Evolutionary conservation across 148 eudicot species (phyloP), one percentile per base, ranked within the genome.

Genomic region (Suaeda aralocaspica): DNA sequence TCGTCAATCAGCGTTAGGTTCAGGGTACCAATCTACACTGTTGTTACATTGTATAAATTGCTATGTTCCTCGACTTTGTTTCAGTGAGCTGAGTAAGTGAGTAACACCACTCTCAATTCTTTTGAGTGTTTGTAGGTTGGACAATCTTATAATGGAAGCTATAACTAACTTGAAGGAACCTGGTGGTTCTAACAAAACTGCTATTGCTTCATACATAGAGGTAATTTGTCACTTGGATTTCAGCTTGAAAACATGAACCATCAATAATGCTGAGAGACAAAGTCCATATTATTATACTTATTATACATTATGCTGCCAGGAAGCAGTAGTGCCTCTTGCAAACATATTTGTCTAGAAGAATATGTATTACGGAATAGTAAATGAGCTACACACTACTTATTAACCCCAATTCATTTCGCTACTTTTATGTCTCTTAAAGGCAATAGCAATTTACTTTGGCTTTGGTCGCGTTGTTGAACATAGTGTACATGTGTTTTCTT

Each of bases 151-250:
- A 73, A 60, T 89, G 81, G 99, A 94, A 77, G 99, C 99, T 68
- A 82, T 94, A 76, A 86, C 76, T 74, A 87, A 81, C 82, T 79
- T 94, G 91, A 84, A 89, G 88, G 97, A 91, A 78, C 90, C 90
- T 72, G 92, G 91, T 75, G 99, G 97, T 65, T 87, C 96, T 76
- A 91, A 87, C 73, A 87, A 87, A 89, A 89, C 89, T 30, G 82
- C 99, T 53, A 91, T 94, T 55, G 96, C 88, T 73, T 74, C 89
- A 56, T 94, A 89, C 72, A 94, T 94, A 70, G 99, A 94, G 99
- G 99, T 94, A 84, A 41, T 58, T 44, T 49, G 71, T 25, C 48
- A 15, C 30, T 69, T 56, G 12, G 42, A 56, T 59, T 71, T 70
- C 30, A 18, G 21, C 64, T n/a, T 51, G 41, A 34, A 14, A 62